Evolutionary conservation across 2,329 filamentous ascomycete genomes (phyloP).

Genomic region (Thelonectria rubi): DNA sequence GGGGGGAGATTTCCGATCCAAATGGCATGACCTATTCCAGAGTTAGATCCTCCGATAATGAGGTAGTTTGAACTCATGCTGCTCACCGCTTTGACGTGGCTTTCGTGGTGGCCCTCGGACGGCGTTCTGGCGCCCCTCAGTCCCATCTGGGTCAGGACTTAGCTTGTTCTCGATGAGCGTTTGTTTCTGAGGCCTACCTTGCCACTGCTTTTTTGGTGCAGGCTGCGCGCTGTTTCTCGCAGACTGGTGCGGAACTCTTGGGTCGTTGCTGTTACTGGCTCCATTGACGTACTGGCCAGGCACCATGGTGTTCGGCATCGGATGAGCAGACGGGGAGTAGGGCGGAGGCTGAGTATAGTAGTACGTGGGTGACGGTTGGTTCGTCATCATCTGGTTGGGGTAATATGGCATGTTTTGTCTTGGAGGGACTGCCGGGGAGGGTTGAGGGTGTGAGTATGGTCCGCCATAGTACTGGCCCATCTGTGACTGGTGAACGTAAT

Average conservation of each 20-base stretch:
- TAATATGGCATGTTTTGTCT: slow-evolving; percentile 56
- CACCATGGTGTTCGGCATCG: slow-evolving; percentile 46
- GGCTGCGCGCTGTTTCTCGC: slow-evolving; percentile 12
- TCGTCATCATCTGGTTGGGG: slow-evolving; percentile 54
- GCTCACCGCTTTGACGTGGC: slow-evolving; percentile 68
- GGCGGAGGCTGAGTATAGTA: slow-evolving; percentile 55
- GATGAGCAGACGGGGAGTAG: slow-evolving; percentile 47
- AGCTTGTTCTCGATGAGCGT: slow-evolving; percentile 26
- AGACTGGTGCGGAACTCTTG: slow-evolving; percentile 35
- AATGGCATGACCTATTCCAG: slow-evolving; percentile 76
- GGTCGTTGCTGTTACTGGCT: slow-evolving; percentile 37
- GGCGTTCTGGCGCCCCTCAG: slow-evolving; percentile 36
- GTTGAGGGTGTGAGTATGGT: slow-evolving; percentile 51
- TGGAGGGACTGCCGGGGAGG: slow-evolving; percentile 46
- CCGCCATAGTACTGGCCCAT: slow-evolving; percentile 56
- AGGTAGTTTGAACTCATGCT: slow-evolving; percentile 19
- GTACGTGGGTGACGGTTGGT: slow-evolving; percentile 52
- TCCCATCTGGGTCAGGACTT: slow-evolving; percentile 32
- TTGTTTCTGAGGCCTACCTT: slow-evolving; percentile 36
- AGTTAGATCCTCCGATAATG: slow-evolving; percentile 18
- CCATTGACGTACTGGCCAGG: slow-evolving; percentile 48
- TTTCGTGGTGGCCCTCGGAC: slow-evolving; percentile 50
- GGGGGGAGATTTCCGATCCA: slow-evolving; percentile 96
- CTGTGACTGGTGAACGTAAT: slow-evolving; percentile 58
- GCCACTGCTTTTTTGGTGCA: slow-evolving; percentile 33